Conservation (phyloP, 139 green algal genomes). For the Zygnema circumcarinatum region DNA sequence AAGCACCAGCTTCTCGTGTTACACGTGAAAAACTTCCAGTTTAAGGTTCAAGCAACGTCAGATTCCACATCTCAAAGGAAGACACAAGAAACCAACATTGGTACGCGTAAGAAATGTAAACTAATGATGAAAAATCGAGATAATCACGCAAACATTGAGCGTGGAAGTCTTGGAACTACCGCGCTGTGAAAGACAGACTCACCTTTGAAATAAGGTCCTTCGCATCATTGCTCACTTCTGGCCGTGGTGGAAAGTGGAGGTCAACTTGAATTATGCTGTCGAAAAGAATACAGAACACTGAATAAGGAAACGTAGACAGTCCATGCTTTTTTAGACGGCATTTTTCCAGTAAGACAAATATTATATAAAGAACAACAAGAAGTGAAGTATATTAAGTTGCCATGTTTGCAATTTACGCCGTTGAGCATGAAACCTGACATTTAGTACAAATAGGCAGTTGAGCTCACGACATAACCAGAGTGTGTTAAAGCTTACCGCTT, state of each 20-base stretch:
- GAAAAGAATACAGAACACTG: neutral
- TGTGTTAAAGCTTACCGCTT: constrained; percentile 40
- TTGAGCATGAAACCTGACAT: neutral
- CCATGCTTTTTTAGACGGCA: neutral
- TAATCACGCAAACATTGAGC: no score
- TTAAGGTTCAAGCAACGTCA: neutral
- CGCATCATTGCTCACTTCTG: constrained; percentile 70
- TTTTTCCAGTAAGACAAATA: neutral
- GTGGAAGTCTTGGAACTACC: no score
- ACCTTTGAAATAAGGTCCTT: constrained; percentile 83
- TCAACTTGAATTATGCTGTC: constrained; percentile 86
- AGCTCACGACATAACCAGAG: neutral
- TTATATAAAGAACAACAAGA: neutral
- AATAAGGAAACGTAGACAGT: neutral
- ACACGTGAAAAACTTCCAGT: neutral
- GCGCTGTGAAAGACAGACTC: no score
- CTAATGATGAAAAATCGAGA: no score
- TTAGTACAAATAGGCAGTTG: neutral
- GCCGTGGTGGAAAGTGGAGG: constrained; percentile 80
- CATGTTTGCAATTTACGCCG: constrained; percentile 6
- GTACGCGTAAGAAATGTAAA: no score
- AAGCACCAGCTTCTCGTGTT: no score
- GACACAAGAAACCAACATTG: neutral
- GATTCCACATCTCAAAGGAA: neutral
- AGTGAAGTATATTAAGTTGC: neutral